Evolutionary conservation across 495 filamentous ascomycete species (phyloP).

Genomic region (Astrothelium subdiscretum): DNA sequence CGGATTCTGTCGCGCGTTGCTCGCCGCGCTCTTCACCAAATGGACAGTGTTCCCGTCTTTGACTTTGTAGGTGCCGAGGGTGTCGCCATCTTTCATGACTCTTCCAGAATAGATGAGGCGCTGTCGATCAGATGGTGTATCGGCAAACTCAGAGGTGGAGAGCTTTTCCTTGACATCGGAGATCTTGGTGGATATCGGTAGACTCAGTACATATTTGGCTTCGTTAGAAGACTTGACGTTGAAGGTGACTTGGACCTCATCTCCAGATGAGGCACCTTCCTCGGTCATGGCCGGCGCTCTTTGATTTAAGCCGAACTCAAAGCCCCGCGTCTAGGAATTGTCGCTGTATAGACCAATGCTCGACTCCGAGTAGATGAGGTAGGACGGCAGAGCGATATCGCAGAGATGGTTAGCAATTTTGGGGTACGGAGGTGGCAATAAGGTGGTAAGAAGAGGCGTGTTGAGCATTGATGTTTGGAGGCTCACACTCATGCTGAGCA

Average conservation of each 20-base stretch:
- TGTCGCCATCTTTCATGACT: slow-evolving; percentile 88
- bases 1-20: slow-evolving; percentile 62
- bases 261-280: slow-evolving; percentile 33
- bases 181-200: slow-evolving; percentile 65
- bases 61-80: slow-evolving; percentile 78
- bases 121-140: slow-evolving; percentile 74
- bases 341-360: not conserved
- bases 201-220: slow-evolving; percentile 67
- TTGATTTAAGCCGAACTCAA: not conserved
- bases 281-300: slow-evolving; percentile 36
- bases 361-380: not conserved
- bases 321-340: not conserved
- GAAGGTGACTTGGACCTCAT: slow-evolving; percentile 66
- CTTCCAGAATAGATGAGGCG: slow-evolving; percentile 95
- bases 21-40: slow-evolving; percentile 87
- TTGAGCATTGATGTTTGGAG: not conserved
- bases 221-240: slow-evolving; percentile 87
- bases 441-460: too few relatives aligned
- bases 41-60: slow-evolving; percentile 94
- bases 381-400: not conserved
- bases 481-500: not conserved
- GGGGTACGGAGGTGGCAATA: not conserved
- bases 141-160: slow-evolving; percentile 63
- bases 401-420: not conserved
- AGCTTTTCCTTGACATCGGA: slow-evolving; percentile 84